phyloP scores from a whole-genome alignment of 768 basidiomycete species.

The Pleurotus sapidus region DNA sequence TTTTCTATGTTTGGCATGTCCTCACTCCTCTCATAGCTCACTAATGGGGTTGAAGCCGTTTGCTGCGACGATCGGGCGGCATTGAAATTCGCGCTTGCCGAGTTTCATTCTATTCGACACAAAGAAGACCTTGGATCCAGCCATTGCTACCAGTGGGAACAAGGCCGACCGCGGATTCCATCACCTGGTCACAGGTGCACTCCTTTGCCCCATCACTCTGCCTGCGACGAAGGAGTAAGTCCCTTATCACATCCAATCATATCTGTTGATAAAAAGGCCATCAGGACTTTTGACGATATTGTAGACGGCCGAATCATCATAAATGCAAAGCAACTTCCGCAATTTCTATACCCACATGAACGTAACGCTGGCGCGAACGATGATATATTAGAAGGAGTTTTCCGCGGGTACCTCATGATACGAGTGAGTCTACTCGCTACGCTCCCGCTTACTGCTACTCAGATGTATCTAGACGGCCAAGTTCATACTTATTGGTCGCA shows the following conservation, averaged over 20 bases:
- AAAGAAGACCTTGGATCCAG: slow-evolving; percentile 11
- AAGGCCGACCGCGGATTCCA: slow-evolving; percentile 13
- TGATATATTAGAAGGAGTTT: background rate
- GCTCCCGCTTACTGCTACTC: too few relatives aligned
- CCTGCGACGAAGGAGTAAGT: background rate
- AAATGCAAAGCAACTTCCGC: slow-evolving; percentile 21
- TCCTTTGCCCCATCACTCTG: slow-evolving; percentile 22
- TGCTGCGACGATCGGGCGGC: background rate
- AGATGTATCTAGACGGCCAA: background rate
- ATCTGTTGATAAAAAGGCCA: too few relatives aligned
- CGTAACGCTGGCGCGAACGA: too few relatives aligned
- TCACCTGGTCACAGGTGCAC: slow-evolving; percentile 21
- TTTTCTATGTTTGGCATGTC: too few relatives aligned
- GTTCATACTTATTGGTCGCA: background rate
- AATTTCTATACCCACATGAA: slow-evolving; percentile 23
- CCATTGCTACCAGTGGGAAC: slow-evolving; percentile 10
- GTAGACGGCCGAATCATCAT: background rate
- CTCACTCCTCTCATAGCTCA: background rate
- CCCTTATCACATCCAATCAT: too few relatives aligned
- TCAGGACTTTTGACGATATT: background rate
- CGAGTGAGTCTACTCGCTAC: slow-evolving; percentile 1
- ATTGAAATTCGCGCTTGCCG: background rate
- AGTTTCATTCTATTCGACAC: background rate
- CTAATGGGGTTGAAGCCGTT: background rate
- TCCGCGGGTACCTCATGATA: background rate